These are phyloP conservation scores for Xylaria sp. DNA, from an alignment of 2,329 filamentous ascomycete species.

Conservation along the genomic window DNA sequence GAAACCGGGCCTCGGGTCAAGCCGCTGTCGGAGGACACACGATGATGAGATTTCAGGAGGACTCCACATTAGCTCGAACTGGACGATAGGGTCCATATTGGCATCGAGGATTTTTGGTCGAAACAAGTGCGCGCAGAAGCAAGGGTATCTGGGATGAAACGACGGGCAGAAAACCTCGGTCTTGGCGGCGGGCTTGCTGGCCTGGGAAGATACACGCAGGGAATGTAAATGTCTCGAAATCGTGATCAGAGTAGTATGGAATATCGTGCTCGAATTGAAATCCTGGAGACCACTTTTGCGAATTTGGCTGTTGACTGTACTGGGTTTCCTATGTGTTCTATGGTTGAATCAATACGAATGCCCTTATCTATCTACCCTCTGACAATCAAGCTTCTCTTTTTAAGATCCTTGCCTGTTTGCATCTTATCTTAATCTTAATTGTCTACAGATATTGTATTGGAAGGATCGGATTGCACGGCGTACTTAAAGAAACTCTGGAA, in stretches of 20 bases:
- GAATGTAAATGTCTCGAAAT: slow-evolving; percentile 6
- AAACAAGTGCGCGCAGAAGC: background rate
- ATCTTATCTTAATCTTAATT: background rate
- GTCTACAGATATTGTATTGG: no score
- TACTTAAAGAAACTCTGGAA: no score
- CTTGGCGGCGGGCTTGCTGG: background rate
- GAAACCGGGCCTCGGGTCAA: background rate
- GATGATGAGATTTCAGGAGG: background rate
- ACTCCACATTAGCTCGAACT: background rate
- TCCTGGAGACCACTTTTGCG: background rate
- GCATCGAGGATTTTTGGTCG: background rate
- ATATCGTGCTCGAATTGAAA: background rate
- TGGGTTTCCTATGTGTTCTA: background rate
- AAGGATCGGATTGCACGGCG: no score
- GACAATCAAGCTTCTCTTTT: background rate
- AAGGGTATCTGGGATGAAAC: background rate
- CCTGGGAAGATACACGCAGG: slow-evolving; percentile 2
- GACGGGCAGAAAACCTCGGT: background rate
- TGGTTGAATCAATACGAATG: background rate
- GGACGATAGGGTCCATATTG: background rate
- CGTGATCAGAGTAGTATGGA: background rate
- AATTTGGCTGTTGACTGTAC: background rate
- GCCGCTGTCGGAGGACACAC: background rate
- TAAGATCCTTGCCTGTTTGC: background rate
- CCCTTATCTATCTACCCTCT: background rate